Evolutionary conservation across 2,329 filamentous ascomycete species (phyloP), one percentile per base, ranked within the genome.

Genomic region (Curvularia spicifera): DNA sequence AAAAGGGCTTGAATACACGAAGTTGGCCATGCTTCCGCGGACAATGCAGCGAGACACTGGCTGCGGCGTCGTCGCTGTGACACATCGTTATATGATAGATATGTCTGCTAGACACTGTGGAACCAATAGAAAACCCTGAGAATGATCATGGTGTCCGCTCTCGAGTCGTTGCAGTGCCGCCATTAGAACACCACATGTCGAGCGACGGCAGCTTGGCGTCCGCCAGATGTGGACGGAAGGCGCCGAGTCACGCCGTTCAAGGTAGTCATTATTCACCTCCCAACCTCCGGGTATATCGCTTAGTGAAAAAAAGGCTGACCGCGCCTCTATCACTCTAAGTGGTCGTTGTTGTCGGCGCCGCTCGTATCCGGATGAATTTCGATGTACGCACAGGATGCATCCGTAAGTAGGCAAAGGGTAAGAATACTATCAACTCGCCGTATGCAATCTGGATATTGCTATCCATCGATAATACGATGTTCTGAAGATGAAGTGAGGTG

Each of bases 401-500:
- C 48, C 15, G 15, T 33, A 13, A 28, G 31, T 15, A 46, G 28
- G 12, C 49, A 52, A 26, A 57, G 43, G 37, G 53, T 33, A 24
- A 51, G 53, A 46, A 37, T 7, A 8, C 35, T 4, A 6, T 37
- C 15, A 31, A 24, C 53, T 51, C 20, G 42, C 35, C 31, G 18
- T 47, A 39, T 24, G 47, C 13, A 28, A 20, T 45, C 43, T 43
- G 46, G 50, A 35, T 28, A 26, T 29, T 29, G 45, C 37, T 49
- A 51, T 45, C 55, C 50, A 43, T 58, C 44, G 5, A 51, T 51
- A 50, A 50, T 46, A 66, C 44, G 40, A 49, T 33, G 57, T n/a
- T 37, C 15, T 39, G 50, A 55, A 58, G 51, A 63, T 60, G 64
- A 63, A 59, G 61, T 70, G 69, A 69, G 51, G 68, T 68, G 64